A percentile compares a stretch with the other conserved stretches of the same genome.
phyloP scores from a whole-genome alignment of 441 rosid genomes.

The Gossypium gossypioides region DNA sequence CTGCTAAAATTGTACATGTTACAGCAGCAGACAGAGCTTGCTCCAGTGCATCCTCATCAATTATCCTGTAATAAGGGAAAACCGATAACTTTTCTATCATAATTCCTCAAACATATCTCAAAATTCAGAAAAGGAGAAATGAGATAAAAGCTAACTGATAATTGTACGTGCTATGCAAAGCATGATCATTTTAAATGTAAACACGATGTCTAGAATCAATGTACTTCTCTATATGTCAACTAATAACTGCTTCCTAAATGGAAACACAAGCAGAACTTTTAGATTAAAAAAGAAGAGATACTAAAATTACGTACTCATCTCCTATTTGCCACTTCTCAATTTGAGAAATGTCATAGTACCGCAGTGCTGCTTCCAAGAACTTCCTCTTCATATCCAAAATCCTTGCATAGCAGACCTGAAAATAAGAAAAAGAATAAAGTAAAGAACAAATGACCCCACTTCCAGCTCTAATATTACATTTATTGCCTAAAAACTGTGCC shows the following conservation, averaged over 20 bases:
- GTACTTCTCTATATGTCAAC: neutral
- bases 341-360: conserved; percentile 89
- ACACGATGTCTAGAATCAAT: neutral
- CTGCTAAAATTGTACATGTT: conserved; percentile 94
- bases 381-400: conserved; percentile 95
- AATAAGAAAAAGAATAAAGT: conserved; percentile 6
- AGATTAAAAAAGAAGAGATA: neutral
- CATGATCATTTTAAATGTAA: neutral
- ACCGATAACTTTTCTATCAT: neutral
- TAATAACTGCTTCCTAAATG: neutral
- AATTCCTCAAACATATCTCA: neutral
- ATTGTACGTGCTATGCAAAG: neutral
- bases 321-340: conserved; percentile 89
- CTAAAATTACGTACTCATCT: conserved; percentile 60
- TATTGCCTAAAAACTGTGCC: conserved; percentile 2
- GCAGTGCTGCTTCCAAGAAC: conserved; percentile 92
- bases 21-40: conserved; percentile 93
- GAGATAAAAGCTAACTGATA: neutral
- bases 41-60: conserved; percentile 87
- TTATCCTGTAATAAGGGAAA: conserved; percentile 41
- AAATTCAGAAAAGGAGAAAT: neutral
- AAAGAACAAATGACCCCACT: conserved; percentile 9
- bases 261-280: neutral
- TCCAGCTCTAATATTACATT: conserved; percentile 1
- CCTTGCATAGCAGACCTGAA: conserved; percentile 93